These are phyloP conservation scores for Camelina neglecta DNA, from an alignment of 345 rosid species.

Conservation along the genomic window DNA sequence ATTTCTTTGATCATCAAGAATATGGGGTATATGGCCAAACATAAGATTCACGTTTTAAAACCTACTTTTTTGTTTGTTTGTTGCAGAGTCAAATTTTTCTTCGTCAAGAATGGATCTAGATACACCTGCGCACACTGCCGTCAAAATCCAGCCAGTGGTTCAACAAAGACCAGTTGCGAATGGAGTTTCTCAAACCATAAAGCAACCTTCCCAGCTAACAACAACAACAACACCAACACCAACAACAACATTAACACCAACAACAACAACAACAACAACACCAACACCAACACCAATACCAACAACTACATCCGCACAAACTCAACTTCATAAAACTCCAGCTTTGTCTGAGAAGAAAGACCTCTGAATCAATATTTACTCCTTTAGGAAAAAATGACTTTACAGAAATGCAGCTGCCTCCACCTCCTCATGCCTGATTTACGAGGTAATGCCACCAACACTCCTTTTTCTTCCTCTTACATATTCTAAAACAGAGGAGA, in stretches of 20 bases:
- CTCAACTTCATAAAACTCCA: slow-evolving; percentile 27
- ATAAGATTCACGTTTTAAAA: slow-evolving; percentile 19
- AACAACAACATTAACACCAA: slow-evolving; percentile 22
- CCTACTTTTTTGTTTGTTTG: slow-evolving; percentile 27
- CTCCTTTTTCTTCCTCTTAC: slow-evolving; percentile 16
- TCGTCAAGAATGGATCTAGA: slow-evolving; percentile 39
- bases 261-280: slow-evolving; percentile 1
- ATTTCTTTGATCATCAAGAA: slow-evolving; percentile 14
- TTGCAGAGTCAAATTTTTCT: slow-evolving; percentile 44
- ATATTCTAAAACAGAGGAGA: slow-evolving; percentile 25
- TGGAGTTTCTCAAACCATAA: slow-evolving; percentile 40
- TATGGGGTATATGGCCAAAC: slow-evolving; percentile 5
- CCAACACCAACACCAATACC: slow-evolving; percentile 16
- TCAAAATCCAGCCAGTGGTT: slow-evolving; percentile 35
- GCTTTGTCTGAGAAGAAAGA: slow-evolving; percentile 42
- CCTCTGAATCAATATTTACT: slow-evolving; percentile 26
- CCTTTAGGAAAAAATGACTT: slow-evolving; percentile 33
- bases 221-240: slow-evolving; percentile 11
- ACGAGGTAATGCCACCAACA: slow-evolving; percentile 32
- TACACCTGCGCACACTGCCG: slow-evolving; percentile 27
- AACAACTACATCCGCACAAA: slow-evolving; percentile 25
- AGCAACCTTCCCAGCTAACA: slow-evolving; percentile 36
- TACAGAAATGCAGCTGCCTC: slow-evolving; percentile 30
- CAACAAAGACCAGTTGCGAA: slow-evolving; percentile 38
- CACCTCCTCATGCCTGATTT: slow-evolving; percentile 1